Base-by-base conservation (phyloP, 371 early-diverging fungal genomes). In the Rhizopus sp. region DNA sequence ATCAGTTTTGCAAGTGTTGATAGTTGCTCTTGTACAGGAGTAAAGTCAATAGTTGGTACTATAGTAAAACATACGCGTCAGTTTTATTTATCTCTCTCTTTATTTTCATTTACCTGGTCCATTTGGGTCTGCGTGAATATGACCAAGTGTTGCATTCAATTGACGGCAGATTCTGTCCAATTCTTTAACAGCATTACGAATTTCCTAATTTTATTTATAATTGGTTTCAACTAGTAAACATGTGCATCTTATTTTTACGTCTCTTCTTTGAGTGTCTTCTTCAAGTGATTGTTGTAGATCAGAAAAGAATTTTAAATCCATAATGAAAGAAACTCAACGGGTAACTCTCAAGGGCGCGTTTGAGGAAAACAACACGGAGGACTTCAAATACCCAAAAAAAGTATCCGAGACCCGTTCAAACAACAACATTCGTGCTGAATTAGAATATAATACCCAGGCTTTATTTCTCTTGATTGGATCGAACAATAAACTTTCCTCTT, bases 141-240 rank as follows among this genome's bases (percentile, higher is more conserved):
- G 64, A 68, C 82, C 81, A 44, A 88, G 62, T 23, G 66, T 68
- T 5, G 87, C 87, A n/a, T 66, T 77, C 40, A 82, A 68, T 51
- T 72, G 66, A 53, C 88, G 71, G 55, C 77, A 72, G 13, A 77
- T 77, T 34, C 81, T 71, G 53, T 88, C 86, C 31, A 84, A 59
- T 15, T 85, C 86, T 10, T 82, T 72, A 12, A 84, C 85, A n/a
- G 78, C 72, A 4, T 68, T 34, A 33, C 85, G 82, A 46, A 88
- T 84, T 49, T 77, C 78, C 77, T 87, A n/a, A 37, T n/a, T 6
- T 10, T 50, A 13, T 23, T 38, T 3, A 42, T 13, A 2, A 13
- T 31, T n/a, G 5, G 15, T 23, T 16, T 47, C 6, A 7, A 10
- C 1, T 51, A n/a, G 3, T 12, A 29, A 31, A 31, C 23, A 23